Evolutionary conservation across 2,329 filamentous ascomycete species (phyloP).

Genomic region (Sclerotinia glacialis): DNA sequence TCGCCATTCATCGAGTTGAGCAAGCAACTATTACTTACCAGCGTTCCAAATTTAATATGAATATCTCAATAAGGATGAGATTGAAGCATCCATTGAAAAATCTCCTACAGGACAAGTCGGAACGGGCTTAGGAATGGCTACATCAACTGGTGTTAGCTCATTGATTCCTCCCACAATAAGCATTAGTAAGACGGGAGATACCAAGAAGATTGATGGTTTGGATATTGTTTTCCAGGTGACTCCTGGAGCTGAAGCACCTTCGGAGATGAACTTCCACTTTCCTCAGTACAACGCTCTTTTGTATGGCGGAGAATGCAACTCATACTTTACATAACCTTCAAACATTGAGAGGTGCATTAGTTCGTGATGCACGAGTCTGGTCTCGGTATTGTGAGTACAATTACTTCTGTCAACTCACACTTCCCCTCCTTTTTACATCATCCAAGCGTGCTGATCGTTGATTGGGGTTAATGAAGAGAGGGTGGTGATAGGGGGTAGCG

Average conservation of each 20-base stretch:
- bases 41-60: neutral
- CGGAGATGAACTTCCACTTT: conserved; percentile 45
- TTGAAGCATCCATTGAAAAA: conserved; percentile 16
- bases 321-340: conserved; percentile 45
- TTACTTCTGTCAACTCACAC: no score
- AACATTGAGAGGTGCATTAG: conserved; percentile 44
- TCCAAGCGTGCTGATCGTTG: neutral
- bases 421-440: no score
- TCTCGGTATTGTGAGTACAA: conserved; percentile 34
- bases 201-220: conserved; percentile 40
- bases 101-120: conserved; percentile 42
- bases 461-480: neutral
- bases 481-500: neutral
- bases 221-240: conserved; percentile 44
- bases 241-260: conserved; percentile 44
- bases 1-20: no score
- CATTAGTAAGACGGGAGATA: conserved; percentile 40
- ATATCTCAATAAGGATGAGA: no score
- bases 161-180: conserved; percentile 41
- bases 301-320: conserved; percentile 43
- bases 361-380: conserved; percentile 45
- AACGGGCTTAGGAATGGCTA: conserved; percentile 40
- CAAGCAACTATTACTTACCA: no score
- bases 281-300: conserved; percentile 43
- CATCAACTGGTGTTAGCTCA: conserved; percentile 37